Evolutionary conservation across 2,329 filamentous ascomycete species (phyloP), one percentile per base, ranked within the genome.

Genomic region (Pseudopithomyces chartarum): DNA sequence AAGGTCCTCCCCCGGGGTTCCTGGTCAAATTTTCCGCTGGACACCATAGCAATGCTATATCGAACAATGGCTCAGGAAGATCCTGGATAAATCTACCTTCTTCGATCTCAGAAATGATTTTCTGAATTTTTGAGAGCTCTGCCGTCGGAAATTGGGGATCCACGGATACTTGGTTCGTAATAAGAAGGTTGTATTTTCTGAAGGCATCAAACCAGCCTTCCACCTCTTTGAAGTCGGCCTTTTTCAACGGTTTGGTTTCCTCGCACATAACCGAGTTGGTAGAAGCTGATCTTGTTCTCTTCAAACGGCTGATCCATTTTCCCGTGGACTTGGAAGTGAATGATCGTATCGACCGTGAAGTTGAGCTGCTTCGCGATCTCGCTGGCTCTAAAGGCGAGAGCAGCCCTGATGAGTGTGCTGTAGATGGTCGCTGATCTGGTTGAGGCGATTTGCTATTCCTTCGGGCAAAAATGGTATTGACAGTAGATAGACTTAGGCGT

Each of bases 21-120:
- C 56, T 58, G n/a, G 56, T 58, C 7, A 65, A 39, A 1, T 53
- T 40, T 7, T 54, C 65, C 3, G 67, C 64, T 22, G 72, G 72
- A 57, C 70, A 73, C 72, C 72, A 75, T 11, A 75, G 61, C 2
- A 75, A 57, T 11, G 70, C 61, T 38, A 68, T 64, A 43, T 74
- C 72, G 26, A 74, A 71, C 3, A 68, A 61, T 11, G 67, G 58
- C 58, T 75, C 72, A 2, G 72, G 72, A 32, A 75, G 62, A 3
- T 66, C 65, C 26, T 69, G 65, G 22, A 73, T 49, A 42, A 75
- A 70, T 7, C 62, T 56, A 2, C 70, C 69, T 12, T 68, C 72
- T 52, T 66, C 70, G 17, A 66, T 65, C 48, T 71, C 67, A 34
- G 63, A 67, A 10, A 75, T 57, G 3, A 56, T 62, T 45, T 66